A percentile compares a stretch with the other conserved stretches of the same genome.
phyloP scores from a whole-genome alignment of 2,329 filamentous ascomycete species.

The Massarina eburnea region DNA sequence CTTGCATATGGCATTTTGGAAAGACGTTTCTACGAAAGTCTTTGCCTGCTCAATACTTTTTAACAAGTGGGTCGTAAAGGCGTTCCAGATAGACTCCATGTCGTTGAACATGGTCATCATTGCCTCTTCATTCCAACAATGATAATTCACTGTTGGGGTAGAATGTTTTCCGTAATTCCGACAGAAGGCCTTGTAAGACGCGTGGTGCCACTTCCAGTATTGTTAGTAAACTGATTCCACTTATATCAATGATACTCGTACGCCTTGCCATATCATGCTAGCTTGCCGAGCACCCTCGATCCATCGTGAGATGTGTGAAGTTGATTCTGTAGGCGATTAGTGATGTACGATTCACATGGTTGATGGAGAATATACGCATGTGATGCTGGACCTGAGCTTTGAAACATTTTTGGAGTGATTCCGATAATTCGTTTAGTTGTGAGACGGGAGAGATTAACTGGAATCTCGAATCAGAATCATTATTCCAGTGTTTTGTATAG shows the following conservation, averaged over 20 bases:
- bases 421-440: slow-evolving; percentile 10
- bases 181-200: slow-evolving; percentile 48
- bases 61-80: slow-evolving; percentile 16
- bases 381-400: slow-evolving; percentile 6
- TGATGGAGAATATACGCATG: slow-evolving; percentile 13
- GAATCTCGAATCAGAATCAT: slow-evolving; percentile 10
- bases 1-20: slow-evolving; percentile 6
- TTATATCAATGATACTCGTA: slow-evolving; percentile 34
- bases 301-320: slow-evolving; percentile 27
- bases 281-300: slow-evolving; percentile 27
- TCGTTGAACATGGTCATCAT: slow-evolving; percentile 43
- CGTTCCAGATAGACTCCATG: slow-evolving; percentile 38
- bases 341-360: slow-evolving; percentile 5
- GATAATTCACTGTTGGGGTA: slow-evolving; percentile 26
- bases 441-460: slow-evolving; percentile 22
- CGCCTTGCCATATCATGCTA: slow-evolving; percentile 36
- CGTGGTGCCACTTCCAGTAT: slow-evolving; percentile 19
- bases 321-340: slow-evolving; percentile 6
- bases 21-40: slow-evolving; percentile 10
- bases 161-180: slow-evolving; percentile 44
- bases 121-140: slow-evolving; percentile 53
- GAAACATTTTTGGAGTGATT: slow-evolving; percentile 11
- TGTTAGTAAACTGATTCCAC: background rate
- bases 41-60: slow-evolving; percentile 9
- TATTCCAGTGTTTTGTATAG: background rate